Conservation (phyloP, 805 yeast genomes). For the Sugiyamaella chiloensis region DNA sequence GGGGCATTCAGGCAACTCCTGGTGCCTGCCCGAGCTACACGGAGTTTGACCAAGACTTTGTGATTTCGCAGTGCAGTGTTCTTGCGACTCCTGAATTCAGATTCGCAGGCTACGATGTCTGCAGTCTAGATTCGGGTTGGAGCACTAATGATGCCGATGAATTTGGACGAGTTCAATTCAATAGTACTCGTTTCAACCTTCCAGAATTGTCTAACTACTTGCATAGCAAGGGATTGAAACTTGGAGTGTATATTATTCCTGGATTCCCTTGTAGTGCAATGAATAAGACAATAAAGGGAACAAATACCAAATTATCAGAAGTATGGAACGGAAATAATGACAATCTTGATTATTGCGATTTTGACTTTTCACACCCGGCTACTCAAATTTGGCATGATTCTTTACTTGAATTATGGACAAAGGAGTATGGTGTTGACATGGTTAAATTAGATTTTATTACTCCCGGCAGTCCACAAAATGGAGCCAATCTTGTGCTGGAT, state of each 20-base stretch:
- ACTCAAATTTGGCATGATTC: constrained; percentile 14
- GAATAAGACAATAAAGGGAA: constrained; percentile 14
- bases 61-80: constrained; percentile 10
- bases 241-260: constrained; percentile 14
- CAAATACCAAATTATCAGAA: constrained; percentile 7
- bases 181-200: constrained; percentile 4
- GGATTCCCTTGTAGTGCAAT: constrained; percentile 13
- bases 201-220: constrained; percentile 11
- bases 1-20: constrained; percentile 12
- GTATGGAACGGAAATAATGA: constrained; percentile 14
- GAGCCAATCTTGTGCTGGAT: constrained; percentile 11
- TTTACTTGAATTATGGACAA: constrained; percentile 9
- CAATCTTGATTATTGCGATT: constrained; percentile 13
- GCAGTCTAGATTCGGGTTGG: constrained; percentile 17
- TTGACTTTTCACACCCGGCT: constrained; percentile 13
- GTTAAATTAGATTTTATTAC: constrained; percentile 14
- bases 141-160: constrained; percentile 9
- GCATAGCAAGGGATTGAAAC: constrained; percentile 10
- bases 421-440: constrained; percentile 13
- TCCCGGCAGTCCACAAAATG: constrained; percentile 14
- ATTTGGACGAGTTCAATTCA: constrained; percentile 10
- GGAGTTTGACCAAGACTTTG: constrained; percentile 9
- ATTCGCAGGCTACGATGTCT: constrained; percentile 7
- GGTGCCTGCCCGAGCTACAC: constrained; percentile 5
- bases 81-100: constrained; percentile 9